Conservation (phyloP, 2,329 filamentous ascomycete genomes). For the Coccinonectria pachysandricola region DNA sequence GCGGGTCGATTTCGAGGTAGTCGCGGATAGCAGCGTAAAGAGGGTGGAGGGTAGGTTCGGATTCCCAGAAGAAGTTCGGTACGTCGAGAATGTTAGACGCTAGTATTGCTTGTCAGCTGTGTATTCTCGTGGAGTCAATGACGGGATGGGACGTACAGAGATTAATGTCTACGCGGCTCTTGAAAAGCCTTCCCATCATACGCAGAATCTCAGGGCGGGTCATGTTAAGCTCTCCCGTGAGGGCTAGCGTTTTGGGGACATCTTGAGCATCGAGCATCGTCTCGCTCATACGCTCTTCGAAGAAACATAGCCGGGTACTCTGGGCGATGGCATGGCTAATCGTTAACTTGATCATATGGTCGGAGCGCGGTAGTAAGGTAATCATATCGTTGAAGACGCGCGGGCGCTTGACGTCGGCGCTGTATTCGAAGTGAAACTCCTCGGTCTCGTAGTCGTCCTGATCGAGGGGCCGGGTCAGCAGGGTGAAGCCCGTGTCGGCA, state of each 20-base stretch:
- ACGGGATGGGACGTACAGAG: constrained; percentile 57
- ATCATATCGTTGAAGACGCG: constrained; percentile 99
- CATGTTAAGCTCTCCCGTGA: constrained; percentile 88
- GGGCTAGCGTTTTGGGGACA: constrained; percentile 76
- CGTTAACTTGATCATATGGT: constrained; percentile 98
- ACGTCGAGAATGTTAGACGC: constrained; percentile 93
- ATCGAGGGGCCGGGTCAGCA: constrained; percentile 69
- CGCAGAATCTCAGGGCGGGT: constrained; percentile 83
- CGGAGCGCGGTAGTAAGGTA: constrained; percentile 74
- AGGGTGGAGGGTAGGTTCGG: constrained; percentile 86
- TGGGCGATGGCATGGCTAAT: constrained; percentile 97
- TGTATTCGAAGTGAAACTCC: constrained; percentile 98
- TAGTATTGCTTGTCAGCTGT: constrained; percentile 25
- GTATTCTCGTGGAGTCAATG: constrained; percentile 1
- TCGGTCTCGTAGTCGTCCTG: constrained; percentile 94
- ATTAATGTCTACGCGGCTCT: constrained; percentile 92
- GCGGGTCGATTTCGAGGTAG: constrained; percentile 93
- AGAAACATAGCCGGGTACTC: constrained; percentile 91
- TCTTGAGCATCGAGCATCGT: constrained; percentile 92
- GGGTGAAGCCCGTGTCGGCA: constrained; percentile 49
- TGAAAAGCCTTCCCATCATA: constrained; percentile 83
- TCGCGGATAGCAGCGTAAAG: constrained; percentile 91
- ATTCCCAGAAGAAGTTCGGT: constrained; percentile 97
- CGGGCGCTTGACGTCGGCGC: constrained; percentile 70
- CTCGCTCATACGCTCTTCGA: constrained; percentile 89